Conservation (phyloP, 2,329 filamentous ascomycete species). For the Capronia epimyces region DNA sequence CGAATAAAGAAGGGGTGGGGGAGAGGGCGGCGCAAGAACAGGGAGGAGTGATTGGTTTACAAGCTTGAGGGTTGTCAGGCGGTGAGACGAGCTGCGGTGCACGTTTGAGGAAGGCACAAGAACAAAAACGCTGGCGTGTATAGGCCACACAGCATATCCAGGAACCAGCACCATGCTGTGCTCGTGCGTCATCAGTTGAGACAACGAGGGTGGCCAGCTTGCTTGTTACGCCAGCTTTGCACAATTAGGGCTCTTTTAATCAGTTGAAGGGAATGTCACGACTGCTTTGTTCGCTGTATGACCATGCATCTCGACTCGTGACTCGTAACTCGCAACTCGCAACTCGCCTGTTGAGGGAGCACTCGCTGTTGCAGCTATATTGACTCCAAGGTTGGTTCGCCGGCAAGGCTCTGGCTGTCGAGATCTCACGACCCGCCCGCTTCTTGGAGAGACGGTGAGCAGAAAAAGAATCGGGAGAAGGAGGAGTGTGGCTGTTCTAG, state of each 20-base stretch:
- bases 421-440: not conserved
- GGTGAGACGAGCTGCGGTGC: not conserved
- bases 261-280: slow-evolving; percentile 5
- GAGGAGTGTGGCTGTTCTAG: not conserved
- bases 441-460: slow-evolving; percentile 15
- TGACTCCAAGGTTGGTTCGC: not conserved
- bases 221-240: slow-evolving; percentile 12
- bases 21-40: not conserved
- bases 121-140: not conserved
- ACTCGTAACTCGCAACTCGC: no score
- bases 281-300: not conserved
- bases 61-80: not conserved
- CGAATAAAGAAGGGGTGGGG: slow-evolving; percentile 5
- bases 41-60: not conserved
- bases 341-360: no score
- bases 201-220: slow-evolving; percentile 1
- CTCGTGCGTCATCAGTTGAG: slow-evolving; percentile 1
- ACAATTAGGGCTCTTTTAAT: slow-evolving; percentile 13
- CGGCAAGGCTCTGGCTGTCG: no score
- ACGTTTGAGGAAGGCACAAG: not conserved
- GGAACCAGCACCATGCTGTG: not conserved
- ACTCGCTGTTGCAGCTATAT: no score
- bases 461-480: not conserved
- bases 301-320: not conserved
- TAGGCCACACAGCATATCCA: not conserved